Evolutionary conservation across 495 filamentous ascomycete species (phyloP), one percentile per base, ranked within the genome.

Genomic region (Penicilliopsis zonata): DNA sequence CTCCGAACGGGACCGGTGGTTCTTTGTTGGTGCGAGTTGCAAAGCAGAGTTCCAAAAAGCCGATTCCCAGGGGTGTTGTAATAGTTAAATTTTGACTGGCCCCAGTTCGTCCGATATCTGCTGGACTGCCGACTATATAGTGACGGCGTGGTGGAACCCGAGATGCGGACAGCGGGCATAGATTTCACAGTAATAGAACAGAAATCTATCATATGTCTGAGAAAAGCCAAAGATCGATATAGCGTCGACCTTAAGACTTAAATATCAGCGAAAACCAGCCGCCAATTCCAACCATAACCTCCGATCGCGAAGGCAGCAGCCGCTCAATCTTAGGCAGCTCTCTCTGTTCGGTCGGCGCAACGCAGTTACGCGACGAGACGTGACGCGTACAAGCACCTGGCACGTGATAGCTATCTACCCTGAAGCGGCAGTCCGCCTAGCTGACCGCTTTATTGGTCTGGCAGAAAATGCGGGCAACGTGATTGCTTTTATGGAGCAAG

Each of bases 371-470:
- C 44, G 38, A 55, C 55, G 58, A 42, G 55, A 56, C 50, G 42
- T 50, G 52, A 59, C 59, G 56, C 58, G 58, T 42, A 30, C 40
- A 7, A 14, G 37, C 34, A 35, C 35, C 6, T 18, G 35, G 58
- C 58, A 60, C 54, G 52, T 59, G 58, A 16, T 18, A 13, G 14
- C 26, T 10, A 8, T 28, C 5, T 8, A n/a, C n/a, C n/a, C n/a
- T n/a, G n/a, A n/a, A n/a, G n/a, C n/a, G n/a, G n/a, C n/a, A n/a
- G n/a, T n/a, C 25, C n/a, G 25, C 14, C 4, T 5, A 12, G n/a
- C 9, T 12, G 13, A 31, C 28, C 26, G 33, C 23, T 24, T 18
- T 5, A 31, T 12, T 13, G 23, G 13, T 5, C 7, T 20, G 39
- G 39, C 39, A 41, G 39, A 41, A 37, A 41, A 41, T 33, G 30